Evolutionary conservation across 768 basidiomycete genomes (phyloP).

Genomic region (Rhodosporidiobolus sp.): DNA sequence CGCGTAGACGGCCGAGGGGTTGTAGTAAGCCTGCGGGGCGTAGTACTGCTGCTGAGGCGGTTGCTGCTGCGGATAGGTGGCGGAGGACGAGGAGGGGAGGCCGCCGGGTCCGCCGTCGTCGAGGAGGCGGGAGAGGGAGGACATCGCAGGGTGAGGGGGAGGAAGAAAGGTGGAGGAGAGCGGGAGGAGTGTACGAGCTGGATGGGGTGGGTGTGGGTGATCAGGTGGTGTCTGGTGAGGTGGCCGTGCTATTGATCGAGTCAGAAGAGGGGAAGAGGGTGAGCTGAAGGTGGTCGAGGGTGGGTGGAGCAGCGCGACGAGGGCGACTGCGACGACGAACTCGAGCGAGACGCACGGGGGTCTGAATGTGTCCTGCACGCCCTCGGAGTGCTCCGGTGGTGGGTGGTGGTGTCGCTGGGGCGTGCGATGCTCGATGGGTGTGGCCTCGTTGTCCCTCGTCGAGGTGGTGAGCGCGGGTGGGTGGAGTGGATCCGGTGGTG

Average conservation of each 20-base stretch:
- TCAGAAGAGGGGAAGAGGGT: not conserved
- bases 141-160: conserved; percentile 9
- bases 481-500: too few relatives aligned
- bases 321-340: too few relatives aligned
- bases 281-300: too few relatives aligned
- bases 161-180: too few relatives aligned
- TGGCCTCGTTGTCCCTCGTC: too few relatives aligned
- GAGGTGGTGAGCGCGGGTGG: too few relatives aligned
- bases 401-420: not conserved
- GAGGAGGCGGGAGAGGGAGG: conserved; percentile 31
- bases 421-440: too few relatives aligned
- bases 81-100: not conserved
- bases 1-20: not conserved
- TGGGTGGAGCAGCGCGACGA: too few relatives aligned
- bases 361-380: too few relatives aligned
- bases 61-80: not conserved
- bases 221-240: not conserved
- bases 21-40: not conserved
- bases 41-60: not conserved
- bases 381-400: not conserved
- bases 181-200: too few relatives aligned
- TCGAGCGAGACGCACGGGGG: too few relatives aligned
- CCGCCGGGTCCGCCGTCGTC: conserved; percentile 15
- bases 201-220: not conserved
- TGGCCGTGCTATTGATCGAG: not conserved